Evolutionary conservation across 2,329 filamentous ascomycete genomes (phyloP), one percentile per base, ranked within the genome.

Genomic region (Neodidymelliopsis sp.): DNA sequence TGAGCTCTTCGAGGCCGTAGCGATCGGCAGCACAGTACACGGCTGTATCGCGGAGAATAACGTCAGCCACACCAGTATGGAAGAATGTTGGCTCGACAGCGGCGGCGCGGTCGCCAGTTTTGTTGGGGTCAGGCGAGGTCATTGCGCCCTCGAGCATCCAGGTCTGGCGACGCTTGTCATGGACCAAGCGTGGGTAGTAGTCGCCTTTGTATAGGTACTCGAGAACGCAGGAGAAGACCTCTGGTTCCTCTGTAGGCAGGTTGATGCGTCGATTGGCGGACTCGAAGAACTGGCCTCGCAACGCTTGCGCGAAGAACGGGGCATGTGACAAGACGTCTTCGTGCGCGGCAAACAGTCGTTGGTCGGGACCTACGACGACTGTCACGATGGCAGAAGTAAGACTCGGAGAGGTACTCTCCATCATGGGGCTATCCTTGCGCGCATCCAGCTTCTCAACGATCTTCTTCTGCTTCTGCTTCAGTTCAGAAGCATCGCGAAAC

Each of bases 191-290:
- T 47, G 92, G 92, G 75, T 89, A 94, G 79, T 96, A 96, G 82
- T 96, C 91, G 62, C 90, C 91, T 81, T 95, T 96, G 87, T 97
- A 97, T 62, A 97, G 85, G 75, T 92, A 97, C 80, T 97, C 92
- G 78, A 97, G 90, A 67, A 97, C 81, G 69, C 89, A 92, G 73
- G 91, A 95, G 76, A 97, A 90, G 74, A 95, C 84, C 80, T 96
- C 91, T 63, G 92, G 91, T 79, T 96, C 90, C 82, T 85, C 84
- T 63, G 84, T 81, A 83, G 88, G 80, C 80, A 89, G 80, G 84
- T 87, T 75, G 84, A 91, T 84, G 84, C 90, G 84, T 79, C 89
- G 86, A 82, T 85, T 78, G 77, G 76, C 74, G 58, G 77, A 82
- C 71, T 89, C 87, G 74, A 87, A 83, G 78, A 88, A 89, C 72